A percentile compares a stretch with the other conserved stretches of the same genome.
Conservation (phyloP, 805 yeast species). For the Jamesozyma rosinii region DNA sequence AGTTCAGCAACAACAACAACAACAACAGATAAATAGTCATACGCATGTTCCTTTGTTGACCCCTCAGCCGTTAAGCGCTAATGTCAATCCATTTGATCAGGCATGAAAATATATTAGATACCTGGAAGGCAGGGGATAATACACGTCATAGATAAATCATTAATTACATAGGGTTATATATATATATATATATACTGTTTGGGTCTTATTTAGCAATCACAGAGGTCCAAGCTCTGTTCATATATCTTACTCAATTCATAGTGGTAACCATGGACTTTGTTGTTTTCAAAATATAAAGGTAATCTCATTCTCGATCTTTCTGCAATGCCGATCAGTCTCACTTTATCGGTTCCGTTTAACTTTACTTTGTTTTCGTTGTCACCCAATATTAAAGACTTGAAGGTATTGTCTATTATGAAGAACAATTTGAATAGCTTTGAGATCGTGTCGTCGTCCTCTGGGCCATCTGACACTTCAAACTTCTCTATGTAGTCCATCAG, state of each 20-base stretch:
- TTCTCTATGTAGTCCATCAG: slow-evolving; percentile 50
- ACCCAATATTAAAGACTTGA: slow-evolving; percentile 33
- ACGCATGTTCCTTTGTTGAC: slow-evolving; percentile 16
- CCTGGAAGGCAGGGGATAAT: too few species aligned
- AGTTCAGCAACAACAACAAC: slow-evolving; percentile 3
- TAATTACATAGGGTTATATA: too few species aligned
- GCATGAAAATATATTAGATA: too few species aligned
- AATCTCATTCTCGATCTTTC: slow-evolving; percentile 42
- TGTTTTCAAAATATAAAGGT: slow-evolving; percentile 29
- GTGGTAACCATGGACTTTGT: slow-evolving; percentile 35
- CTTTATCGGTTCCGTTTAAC: slow-evolving; percentile 41
- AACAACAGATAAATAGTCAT: slow-evolving; percentile 8
- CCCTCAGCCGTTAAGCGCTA: slow-evolving; percentile 13
- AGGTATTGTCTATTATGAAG: slow-evolving; percentile 35
- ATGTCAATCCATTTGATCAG: slow-evolving; percentile 1
- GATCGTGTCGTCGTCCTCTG: slow-evolving; percentile 21
- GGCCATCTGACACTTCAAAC: slow-evolving; percentile 24
- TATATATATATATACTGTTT: not conserved
- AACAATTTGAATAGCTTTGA: slow-evolving; percentile 33
- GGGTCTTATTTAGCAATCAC: slow-evolving; percentile 7
- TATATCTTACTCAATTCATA: slow-evolving; percentile 38
- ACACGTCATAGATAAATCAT: too few species aligned
- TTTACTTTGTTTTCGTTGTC: slow-evolving; percentile 27
- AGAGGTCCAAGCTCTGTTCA: slow-evolving; percentile 35
- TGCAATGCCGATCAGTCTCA: slow-evolving; percentile 44